Percentiles rank a stretch among this genome's conserved stretches.
Conservation (phyloP, 768 basidiomycete genomes). For the Agrocybe chaxingu region DNA sequence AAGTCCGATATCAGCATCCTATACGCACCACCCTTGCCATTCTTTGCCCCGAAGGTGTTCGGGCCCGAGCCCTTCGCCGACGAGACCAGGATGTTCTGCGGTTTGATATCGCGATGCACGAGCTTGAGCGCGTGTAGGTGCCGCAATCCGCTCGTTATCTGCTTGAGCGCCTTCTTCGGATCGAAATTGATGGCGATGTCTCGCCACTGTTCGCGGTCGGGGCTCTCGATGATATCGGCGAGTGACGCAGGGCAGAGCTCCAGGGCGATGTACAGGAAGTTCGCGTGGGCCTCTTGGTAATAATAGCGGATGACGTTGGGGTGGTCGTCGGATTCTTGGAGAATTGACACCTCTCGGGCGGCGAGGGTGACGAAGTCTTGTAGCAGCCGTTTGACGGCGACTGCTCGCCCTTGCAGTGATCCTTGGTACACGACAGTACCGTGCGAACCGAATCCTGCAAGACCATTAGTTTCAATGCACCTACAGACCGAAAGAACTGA, state of each 20-base stretch:
- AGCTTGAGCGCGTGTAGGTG: constrained; percentile 94
- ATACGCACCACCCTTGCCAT: constrained; percentile 38
- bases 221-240: constrained; percentile 81
- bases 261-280: constrained; percentile 96
- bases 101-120: constrained; percentile 98
- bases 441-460: constrained; percentile 87
- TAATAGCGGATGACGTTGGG: constrained; percentile 99
- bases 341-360: constrained; percentile 86
- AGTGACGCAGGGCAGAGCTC: constrained; percentile 92
- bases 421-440: constrained; percentile 96
- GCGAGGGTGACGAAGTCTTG: constrained; percentile 96
- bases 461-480: constrained; percentile 4
- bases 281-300: constrained; percentile 90
- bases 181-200: constrained; percentile 79
- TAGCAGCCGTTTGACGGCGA: constrained; percentile 96
- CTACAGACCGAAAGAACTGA: constrained; percentile 27
- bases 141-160: constrained; percentile 83
- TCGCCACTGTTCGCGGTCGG: constrained; percentile 63
- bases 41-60: constrained; percentile 28
- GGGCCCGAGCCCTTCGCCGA: constrained; percentile 42
- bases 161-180: constrained; percentile 81
- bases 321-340: constrained; percentile 97
- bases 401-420: constrained; percentile 93
- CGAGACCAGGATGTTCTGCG: constrained; percentile 94
- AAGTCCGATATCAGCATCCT: constrained; percentile 97